Percentiles rank a stretch among this genome's conserved stretches.
Evolutionary conservation across 73 alveolate genomes (phyloP).

Genomic region (Stentor coeruleus): DNA sequence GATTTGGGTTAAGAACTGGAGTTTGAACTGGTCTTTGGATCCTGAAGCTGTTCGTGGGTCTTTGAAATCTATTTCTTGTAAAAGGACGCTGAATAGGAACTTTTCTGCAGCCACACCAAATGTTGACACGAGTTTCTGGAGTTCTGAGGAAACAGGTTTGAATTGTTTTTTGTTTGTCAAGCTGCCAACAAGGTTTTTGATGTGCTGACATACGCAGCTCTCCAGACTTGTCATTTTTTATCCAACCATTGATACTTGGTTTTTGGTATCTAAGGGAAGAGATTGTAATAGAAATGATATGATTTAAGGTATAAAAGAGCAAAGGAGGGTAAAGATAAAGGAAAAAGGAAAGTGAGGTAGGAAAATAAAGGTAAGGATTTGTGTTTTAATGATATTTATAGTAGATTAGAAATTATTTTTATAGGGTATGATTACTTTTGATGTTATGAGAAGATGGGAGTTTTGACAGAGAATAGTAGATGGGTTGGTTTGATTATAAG

Average conservation of each 20-base stretch:
- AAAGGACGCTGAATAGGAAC: conserved; percentile 42
- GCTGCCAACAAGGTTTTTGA: conserved; percentile 18
- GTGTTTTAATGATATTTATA: too few relatives aligned
- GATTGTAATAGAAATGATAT: too few relatives aligned
- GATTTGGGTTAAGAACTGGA: conserved; percentile 43
- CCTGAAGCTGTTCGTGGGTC: conserved; percentile 44
- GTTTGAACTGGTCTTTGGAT: conserved; percentile 45
- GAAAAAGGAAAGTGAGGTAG: too few relatives aligned
- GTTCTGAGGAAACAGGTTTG: conserved; percentile 16
- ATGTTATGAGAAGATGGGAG: too few relatives aligned
- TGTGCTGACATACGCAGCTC: conserved; percentile 19
- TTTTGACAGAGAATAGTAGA: too few relatives aligned
- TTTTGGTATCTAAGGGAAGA: not conserved
- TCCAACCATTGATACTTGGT: not conserved
- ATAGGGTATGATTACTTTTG: too few relatives aligned
- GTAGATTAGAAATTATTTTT: too few relatives aligned
- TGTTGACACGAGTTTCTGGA: not conserved
- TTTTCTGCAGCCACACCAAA: conserved; percentile 43
- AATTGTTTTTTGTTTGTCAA: conserved; percentile 22
- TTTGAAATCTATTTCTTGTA: conserved; percentile 51
- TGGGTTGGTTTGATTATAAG: too few relatives aligned
- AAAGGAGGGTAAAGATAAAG: too few relatives aligned
- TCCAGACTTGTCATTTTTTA: conserved; percentile 10
- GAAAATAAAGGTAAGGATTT: too few relatives aligned
- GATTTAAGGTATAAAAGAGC: too few relatives aligned